Conservation (phyloP, 116 monocot species). For the Iris pallida region DNA sequence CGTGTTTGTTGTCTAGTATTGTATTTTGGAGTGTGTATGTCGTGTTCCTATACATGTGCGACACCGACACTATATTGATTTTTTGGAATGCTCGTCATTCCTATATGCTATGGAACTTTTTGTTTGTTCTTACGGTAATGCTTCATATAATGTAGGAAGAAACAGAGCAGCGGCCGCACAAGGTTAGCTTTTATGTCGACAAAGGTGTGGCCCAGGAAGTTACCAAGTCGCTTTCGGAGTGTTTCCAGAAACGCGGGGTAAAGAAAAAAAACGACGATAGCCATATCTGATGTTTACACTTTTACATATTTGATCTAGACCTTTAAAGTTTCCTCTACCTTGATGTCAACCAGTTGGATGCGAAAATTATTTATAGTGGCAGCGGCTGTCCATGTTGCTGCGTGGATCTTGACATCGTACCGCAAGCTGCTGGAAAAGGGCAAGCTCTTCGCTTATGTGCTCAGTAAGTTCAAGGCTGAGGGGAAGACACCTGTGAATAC, state of each 20-base stretch:
- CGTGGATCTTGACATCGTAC: slow-evolving; percentile 74
- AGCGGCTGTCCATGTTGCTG: no score
- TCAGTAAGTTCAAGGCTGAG: slow-evolving; percentile 47
- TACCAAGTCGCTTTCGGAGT: slow-evolving; percentile 30
- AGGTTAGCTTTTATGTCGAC: slow-evolving; percentile 71
- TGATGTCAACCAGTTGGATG: slow-evolving; percentile 49
- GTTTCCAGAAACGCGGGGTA: slow-evolving; percentile 58
- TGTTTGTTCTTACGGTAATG: not conserved
- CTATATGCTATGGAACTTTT: not conserved
- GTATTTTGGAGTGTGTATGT: not conserved
- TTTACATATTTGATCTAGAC: not conserved
- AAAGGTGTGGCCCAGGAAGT: slow-evolving; percentile 61
- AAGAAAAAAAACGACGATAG: not conserved
- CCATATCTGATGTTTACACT: no score
- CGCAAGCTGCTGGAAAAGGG: slow-evolving; percentile 86
- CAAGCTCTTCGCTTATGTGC: slow-evolving; percentile 77
- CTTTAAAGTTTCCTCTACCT: not conserved
- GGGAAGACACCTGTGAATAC: slow-evolving; percentile 63
- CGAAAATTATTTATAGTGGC: slow-evolving; percentile 88
- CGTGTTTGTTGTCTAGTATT: no score
- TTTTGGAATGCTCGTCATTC: not conserved
- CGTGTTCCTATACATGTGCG: not conserved
- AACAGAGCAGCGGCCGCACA: slow-evolving; percentile 73
- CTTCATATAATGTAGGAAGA: slow-evolving; percentile 37
- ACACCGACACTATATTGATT: not conserved